Evolutionary conservation across 148 eudicot species (phyloP).

Genomic region (Salicornia ramosissima): DNA sequence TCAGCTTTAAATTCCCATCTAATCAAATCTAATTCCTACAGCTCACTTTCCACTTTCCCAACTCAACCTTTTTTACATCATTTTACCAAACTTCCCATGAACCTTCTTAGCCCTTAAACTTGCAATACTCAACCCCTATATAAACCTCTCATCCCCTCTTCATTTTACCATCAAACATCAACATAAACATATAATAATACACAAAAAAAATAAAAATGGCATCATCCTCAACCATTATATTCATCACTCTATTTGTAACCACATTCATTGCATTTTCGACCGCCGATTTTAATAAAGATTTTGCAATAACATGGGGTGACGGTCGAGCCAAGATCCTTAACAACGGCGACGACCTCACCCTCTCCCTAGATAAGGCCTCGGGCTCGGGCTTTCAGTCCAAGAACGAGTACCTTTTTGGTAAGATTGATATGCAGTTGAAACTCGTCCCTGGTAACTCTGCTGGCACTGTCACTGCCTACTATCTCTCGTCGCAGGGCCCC

Average conservation of each 20-base stretch:
- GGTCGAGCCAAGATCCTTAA: slow-evolving; percentile 29
- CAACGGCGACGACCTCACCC: slow-evolving; percentile 29
- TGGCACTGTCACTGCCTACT: slow-evolving; percentile 34
- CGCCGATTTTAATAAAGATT: slow-evolving; percentile 24
- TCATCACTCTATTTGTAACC: slow-evolving; percentile 16
- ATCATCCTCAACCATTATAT: not conserved
- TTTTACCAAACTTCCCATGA: too few species aligned
- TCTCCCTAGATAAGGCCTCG: slow-evolving; percentile 27
- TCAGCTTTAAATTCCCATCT: too few species aligned
- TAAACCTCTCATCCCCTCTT: too few species aligned
- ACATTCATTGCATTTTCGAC: slow-evolving; percentile 4
- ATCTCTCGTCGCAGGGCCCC: slow-evolving; percentile 21
- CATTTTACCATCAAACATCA: too few species aligned
- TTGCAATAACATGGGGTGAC: slow-evolving; percentile 29
- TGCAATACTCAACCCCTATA: too few species aligned
- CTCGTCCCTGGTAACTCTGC: slow-evolving; percentile 34
- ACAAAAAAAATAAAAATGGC: slow-evolving; percentile 10
- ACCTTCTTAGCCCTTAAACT: too few species aligned
- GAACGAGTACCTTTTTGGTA: slow-evolving; percentile 30
- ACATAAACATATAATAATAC: too few species aligned
- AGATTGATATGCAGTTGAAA: slow-evolving; percentile 30
- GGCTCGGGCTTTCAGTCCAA: slow-evolving; percentile 30
- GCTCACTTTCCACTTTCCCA: too few species aligned
- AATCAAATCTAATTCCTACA: too few species aligned
- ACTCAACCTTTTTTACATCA: too few species aligned